Base-by-base conservation (phyloP, 441 rosid species). In the Flueggea neowawraea region DNA sequence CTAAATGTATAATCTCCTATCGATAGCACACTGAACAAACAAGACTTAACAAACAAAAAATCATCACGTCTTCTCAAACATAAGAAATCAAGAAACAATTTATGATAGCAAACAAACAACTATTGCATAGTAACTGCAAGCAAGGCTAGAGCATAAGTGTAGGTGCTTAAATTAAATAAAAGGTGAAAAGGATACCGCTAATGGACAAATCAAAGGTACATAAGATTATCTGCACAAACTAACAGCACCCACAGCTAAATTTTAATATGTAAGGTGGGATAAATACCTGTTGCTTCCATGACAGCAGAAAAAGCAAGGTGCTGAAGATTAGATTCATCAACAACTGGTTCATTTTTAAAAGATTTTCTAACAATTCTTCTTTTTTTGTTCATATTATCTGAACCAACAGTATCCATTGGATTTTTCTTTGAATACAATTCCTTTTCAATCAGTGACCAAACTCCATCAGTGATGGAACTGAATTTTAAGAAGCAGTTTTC, bases 371-470 rank as follows among this genome's bases (percentile, higher is more conserved):
- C 51, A 36, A 61, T 53, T 68, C 69, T 70, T 68, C 62, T 85
- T 79, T 70, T 85, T 73, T 75, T 83, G 57, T 39, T 48, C 63
- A 54, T 43, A 33, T 65, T 69, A 31, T 74, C 65, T 54, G 64
- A 47, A 57, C 61, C 72, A 17, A 16, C 22, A 39, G 59, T 54
- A 51, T 58, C 57, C 60, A 73, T 76, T 50, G 77, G 50, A 55
- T 31, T 65, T 61, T 54, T 31, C 51, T 32, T 44, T 54, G 73
- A 61, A 57, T 55, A 70, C 60, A 80, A 50, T 61, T 76, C 70
- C 65, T 77, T 89, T 63, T 89, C 99, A 77, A 94, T 76, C 64
- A 89, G 52, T 4, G 96, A 84, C 92, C 96, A 87, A 57, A 89
- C 79, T 60, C 96, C 96, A 57, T 76, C 69, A 14, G 93, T 82